Percentiles rank a stretch among this genome's conserved stretches.
These are phyloP conservation scores for Rhodamnia argentea DNA, from an alignment of 345 rosid species.

Conservation along the genomic window DNA sequence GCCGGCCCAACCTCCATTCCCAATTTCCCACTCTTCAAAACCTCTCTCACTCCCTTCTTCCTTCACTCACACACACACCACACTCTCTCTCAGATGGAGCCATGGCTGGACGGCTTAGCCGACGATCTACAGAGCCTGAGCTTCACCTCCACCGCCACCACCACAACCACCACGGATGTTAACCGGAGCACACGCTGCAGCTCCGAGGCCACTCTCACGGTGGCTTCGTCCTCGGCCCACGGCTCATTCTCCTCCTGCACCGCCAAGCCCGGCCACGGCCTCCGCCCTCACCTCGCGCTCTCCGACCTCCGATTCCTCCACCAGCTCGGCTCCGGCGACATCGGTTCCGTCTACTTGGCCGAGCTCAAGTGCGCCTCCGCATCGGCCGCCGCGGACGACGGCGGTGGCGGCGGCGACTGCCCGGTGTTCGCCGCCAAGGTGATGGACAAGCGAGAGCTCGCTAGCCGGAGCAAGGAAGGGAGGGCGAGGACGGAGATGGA, in stretches of 20 bases:
- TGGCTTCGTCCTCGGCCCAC: conserved; percentile 48
- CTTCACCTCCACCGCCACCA: conserved; percentile 55
- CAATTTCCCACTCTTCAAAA: not conserved
- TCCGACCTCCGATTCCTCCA: conserved; percentile 69
- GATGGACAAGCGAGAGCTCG: conserved; percentile 91
- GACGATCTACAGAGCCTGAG: conserved; percentile 91
- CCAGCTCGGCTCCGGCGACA: conserved; percentile 91
- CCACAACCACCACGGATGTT: conserved; percentile 33
- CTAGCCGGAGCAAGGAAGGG: conserved; percentile 66
- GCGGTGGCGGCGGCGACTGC: not conserved
- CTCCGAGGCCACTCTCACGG: conserved; percentile 65
- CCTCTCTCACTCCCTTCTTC: not conserved
- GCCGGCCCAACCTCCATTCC: not conserved
- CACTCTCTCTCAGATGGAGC: conserved; percentile 32
- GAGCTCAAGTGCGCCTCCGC: conserved; percentile 35
- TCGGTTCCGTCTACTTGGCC: conserved; percentile 82
- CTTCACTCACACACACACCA: no score
- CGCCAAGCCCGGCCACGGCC: not conserved
- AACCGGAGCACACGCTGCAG: conserved; percentile 73
- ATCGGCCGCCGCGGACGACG: not conserved
- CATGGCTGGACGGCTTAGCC: conserved; percentile 64
- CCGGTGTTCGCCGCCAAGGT: conserved; percentile 63
- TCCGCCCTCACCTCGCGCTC: conserved; percentile 33
- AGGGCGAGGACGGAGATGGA: conserved; percentile 81
- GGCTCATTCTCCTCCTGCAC: conserved; percentile 47